A percentile compares a stretch with the other conserved stretches of the same genome.
These are phyloP conservation scores for Penicillium griseofulvum DNA, from an alignment of 2,329 filamentous ascomycete species.

Conservation along the genomic window DNA sequence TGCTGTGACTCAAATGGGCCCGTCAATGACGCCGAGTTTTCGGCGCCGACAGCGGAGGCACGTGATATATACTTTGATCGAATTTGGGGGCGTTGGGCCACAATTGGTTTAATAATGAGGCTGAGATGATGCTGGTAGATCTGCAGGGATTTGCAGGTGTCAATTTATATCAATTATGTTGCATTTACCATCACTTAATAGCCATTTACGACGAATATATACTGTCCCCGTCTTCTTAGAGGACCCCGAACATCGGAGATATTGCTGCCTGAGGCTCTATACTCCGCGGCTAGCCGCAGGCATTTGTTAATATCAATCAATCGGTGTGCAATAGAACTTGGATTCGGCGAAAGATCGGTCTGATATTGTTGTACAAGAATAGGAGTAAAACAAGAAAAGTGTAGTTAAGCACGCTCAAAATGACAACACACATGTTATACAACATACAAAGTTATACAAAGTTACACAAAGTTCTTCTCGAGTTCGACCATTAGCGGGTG, in stretches of 20 bases:
- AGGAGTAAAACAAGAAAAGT: background rate
- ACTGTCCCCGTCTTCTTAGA: background rate
- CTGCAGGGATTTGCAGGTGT: background rate
- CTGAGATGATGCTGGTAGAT: background rate
- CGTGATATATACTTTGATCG: constrained; percentile 9
- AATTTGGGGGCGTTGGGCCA: background rate
- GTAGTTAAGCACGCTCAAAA: constrained; percentile 14
- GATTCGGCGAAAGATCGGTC: background rate
- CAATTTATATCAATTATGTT: background rate
- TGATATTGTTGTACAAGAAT: constrained; percentile 11
- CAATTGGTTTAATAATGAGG: background rate
- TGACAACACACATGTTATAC: background rate
- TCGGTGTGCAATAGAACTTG: background rate
- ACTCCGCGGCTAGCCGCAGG: constrained; percentile 4
- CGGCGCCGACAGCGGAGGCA: constrained; percentile 29
- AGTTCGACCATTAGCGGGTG: constrained; percentile 38
- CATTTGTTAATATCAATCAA: background rate
- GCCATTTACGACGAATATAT: background rate
- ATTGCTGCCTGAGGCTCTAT: constrained; percentile 3
- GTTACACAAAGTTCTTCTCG: constrained; percentile 39
- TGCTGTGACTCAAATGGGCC: constrained; percentile 22
- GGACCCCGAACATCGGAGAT: constrained; percentile 8
- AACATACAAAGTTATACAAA: constrained; percentile 7
- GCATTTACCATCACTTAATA: background rate
- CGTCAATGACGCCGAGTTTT: constrained; percentile 25